A percentile compares a stretch with the other conserved stretches of the same genome.
These are phyloP conservation scores for Phyllosticta citribraziliensis DNA, from an alignment of 2,329 filamentous ascomycete species.

Conservation along the genomic window DNA sequence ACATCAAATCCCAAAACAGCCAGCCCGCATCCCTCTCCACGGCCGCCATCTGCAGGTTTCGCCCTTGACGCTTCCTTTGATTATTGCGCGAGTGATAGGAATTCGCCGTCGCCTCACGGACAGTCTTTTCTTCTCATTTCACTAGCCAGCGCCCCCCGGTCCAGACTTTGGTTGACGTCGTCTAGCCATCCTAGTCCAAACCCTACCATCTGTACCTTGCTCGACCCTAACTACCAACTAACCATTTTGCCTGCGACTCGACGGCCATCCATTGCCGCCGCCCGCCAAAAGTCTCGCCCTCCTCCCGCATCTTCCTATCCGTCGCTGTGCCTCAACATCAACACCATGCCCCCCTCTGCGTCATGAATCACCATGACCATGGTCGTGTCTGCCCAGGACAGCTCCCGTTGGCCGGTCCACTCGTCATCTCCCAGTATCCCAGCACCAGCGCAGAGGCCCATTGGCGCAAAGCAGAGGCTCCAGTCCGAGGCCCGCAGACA, in stretches of 20 bases:
- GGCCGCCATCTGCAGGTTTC: not conserved
- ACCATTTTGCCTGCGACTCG: not conserved
- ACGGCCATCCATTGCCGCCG: not conserved
- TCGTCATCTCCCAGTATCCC: constrained; percentile 18
- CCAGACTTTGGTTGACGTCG: constrained; percentile 10
- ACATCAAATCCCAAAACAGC: too few relatives aligned
- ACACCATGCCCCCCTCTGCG: not conserved
- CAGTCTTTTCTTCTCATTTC: not conserved
- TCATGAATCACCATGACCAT: constrained; percentile 14
- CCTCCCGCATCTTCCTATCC: not conserved
- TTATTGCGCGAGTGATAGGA: too few relatives aligned
- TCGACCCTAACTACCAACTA: not conserved
- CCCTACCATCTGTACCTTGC: not conserved
- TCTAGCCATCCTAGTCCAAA: not conserved
- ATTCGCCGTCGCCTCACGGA: too few relatives aligned
- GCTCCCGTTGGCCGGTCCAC: constrained; percentile 19
- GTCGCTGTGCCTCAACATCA: not conserved
- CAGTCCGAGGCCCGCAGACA: constrained; percentile 3
- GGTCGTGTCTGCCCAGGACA: constrained; percentile 23
- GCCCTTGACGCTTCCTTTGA: too few relatives aligned
- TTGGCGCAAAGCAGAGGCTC: constrained; percentile 20
- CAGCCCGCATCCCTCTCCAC: too few relatives aligned
- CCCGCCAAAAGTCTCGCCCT: not conserved
- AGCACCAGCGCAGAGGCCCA: constrained; percentile 17
- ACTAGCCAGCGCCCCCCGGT: not conserved